Base-by-base conservation (phyloP, 129 eudicot genomes). In the Mikania micrantha region DNA sequence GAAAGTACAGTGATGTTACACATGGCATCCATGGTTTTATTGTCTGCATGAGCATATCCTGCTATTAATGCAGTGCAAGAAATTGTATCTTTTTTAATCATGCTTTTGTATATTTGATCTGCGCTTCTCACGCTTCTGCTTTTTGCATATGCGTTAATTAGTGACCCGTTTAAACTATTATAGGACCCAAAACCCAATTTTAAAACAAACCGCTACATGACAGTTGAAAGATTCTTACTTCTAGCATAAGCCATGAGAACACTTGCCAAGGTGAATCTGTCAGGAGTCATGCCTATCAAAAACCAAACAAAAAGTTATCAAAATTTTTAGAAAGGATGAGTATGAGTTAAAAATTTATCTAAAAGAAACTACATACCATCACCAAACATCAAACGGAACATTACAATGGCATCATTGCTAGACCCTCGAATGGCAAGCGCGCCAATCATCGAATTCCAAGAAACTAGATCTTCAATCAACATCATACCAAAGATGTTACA, bases 391-490 rank as follows among this genome's bases (percentile, higher is more conserved):
- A 59, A 59, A 5, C 70, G 78, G 25, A 83, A 85, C 74, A 77
- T 66, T 4, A 4, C 4, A 36, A 74, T 69, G 7, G 90, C 93
- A 71, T 85, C 74, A 31, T 67, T 31, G 41, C 63, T 60, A 40
- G 79, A 72, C 38, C 86, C 90, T 48, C 75, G 87, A 42, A 44
- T 60, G 4, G 78, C 83, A 68, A 78, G 83, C 16, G 93, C 96
- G 34, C 81, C 82, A 60, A 89, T 81, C 93, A 89, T 83, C 8
- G 85, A 82, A 70, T 89, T 89, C 93, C 87, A 85, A 56, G 81
- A 79, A 67, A 85, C 96, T 79, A 83, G 24, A 24, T 89, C 96
- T 74, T 83, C 81, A 61, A 41, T 41, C 16, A 24, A 7, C 90
- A 89, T 89, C 63, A 34, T 32, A 40, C 66, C 42, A 62, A 89